These are phyloP conservation scores for Arthrobotrys entomopaga DNA, from an alignment of 2,329 filamentous ascomycete species.

Conservation along the genomic window DNA sequence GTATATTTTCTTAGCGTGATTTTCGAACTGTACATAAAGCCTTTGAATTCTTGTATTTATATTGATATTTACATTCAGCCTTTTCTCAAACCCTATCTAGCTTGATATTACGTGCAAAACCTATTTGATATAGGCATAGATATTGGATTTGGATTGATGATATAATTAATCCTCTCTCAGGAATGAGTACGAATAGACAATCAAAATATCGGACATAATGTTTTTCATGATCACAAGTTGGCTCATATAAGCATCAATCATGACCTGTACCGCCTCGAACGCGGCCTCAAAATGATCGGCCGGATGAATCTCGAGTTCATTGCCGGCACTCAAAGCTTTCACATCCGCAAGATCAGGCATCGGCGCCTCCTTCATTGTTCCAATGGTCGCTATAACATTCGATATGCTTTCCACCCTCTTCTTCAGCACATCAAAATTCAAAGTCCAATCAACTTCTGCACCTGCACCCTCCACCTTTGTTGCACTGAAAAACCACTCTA, in stretches of 20 bases:
- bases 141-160: too few relatives aligned
- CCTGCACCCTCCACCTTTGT: not conserved
- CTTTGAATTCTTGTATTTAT: too few relatives aligned
- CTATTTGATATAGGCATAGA: too few relatives aligned
- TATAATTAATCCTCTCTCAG: slow-evolving; percentile 3
- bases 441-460: not conserved
- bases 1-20: too few relatives aligned
- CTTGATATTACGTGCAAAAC: too few relatives aligned
- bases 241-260: slow-evolving; percentile 20
- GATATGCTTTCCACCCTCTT: slow-evolving; percentile 1
- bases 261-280: slow-evolving; percentile 12
- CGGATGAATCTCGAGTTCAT: not conserved
- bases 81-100: too few relatives aligned
- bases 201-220: not conserved
- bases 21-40: too few relatives aligned
- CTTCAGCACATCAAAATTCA: slow-evolving; percentile 3
- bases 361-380: not conserved
- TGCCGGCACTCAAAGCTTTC: not conserved
- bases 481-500: slow-evolving; percentile 11
- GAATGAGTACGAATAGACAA: not conserved
- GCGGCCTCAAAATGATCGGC: not conserved
- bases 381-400: not conserved
- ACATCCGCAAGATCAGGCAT: not conserved
- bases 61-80: too few relatives aligned
- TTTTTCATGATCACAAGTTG: not conserved